Evolutionary conservation across 495 filamentous ascomycete genomes (phyloP).

Genomic region (Penicillium psychrofluorescens): DNA sequence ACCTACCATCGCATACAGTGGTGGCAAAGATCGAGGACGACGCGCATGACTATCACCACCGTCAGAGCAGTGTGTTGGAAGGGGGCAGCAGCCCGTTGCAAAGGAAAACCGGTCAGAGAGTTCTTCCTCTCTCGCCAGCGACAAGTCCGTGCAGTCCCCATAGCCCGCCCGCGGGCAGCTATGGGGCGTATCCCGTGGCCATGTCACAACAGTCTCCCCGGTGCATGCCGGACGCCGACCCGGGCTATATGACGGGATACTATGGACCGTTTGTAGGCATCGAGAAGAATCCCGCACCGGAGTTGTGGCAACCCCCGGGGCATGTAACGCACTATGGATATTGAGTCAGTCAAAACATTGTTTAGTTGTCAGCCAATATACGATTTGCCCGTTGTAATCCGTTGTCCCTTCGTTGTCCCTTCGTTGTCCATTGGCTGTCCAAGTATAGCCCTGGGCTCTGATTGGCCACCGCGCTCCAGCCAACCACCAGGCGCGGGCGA

Average conservation of each 20-base stretch:
- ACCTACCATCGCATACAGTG: conserved; percentile 6
- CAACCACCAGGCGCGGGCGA: conserved; percentile 5
- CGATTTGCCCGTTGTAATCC: too few species aligned
- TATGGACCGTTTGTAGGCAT: not conserved
- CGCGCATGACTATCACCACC: too few species aligned
- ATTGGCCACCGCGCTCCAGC: not conserved
- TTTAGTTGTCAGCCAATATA: not conserved
- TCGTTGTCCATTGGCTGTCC: too few species aligned
- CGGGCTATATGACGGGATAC: conserved; percentile 7
- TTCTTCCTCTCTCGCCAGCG: conserved; percentile 12
- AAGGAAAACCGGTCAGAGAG: not conserved
- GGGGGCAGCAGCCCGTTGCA: too few species aligned
- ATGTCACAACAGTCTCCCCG: conserved; percentile 1
- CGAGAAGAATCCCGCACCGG: too few species aligned
- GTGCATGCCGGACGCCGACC: not conserved
- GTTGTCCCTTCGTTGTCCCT: too few species aligned
- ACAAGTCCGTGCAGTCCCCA: conserved; percentile 19
- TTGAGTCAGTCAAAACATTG: not conserved
- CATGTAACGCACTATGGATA: conserved; percentile 12
- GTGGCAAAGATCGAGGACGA: too few species aligned
- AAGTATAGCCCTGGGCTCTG: not conserved
- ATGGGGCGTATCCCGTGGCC: conserved; percentile 4
- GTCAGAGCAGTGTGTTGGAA: too few species aligned
- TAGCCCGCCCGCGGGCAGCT: conserved; percentile 9
- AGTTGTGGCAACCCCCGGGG: conserved; percentile 13